These are phyloP conservation scores for Anastatica hierochuntica DNA, from an alignment of 345 rosid species.

Conservation along the genomic window DNA sequence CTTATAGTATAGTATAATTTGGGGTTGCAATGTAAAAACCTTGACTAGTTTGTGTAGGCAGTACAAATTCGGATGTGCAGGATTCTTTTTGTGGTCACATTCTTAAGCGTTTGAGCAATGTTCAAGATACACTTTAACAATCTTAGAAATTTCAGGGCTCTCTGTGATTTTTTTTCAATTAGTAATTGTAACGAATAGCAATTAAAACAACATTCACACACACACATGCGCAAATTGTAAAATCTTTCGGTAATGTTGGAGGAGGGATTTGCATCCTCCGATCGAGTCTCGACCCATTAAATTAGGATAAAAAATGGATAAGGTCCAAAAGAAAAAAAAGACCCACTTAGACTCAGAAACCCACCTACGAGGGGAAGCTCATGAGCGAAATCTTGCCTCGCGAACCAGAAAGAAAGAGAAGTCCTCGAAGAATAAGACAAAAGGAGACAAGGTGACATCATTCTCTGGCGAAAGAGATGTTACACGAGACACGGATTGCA, in stretches of 20 bases:
- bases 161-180: neutral
- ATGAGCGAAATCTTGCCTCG: too few relatives aligned
- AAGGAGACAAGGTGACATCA: too few relatives aligned
- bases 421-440: too few relatives aligned
- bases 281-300: too few relatives aligned
- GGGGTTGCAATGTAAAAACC: neutral
- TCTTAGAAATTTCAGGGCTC: neutral
- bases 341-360: too few relatives aligned
- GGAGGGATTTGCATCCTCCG: too few relatives aligned
- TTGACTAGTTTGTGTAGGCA: neutral
- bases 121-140: neutral
- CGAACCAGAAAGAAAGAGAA: too few relatives aligned
- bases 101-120: neutral
- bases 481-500: too few relatives aligned
- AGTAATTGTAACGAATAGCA: slow-evolving; percentile 10
- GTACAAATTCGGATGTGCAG: neutral
- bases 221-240: slow-evolving; percentile 7
- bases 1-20: neutral
- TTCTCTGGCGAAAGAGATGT: too few relatives aligned
- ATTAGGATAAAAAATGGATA: too few relatives aligned
- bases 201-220: slow-evolving; percentile 3
- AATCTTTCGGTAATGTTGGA: slow-evolving; percentile 2
- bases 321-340: too few relatives aligned
- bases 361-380: too few relatives aligned
- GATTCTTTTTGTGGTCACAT: neutral